Evolutionary conservation across 2,329 filamentous ascomycete genomes (phyloP).

Genomic region (Conoideocrella luteorostrata): DNA sequence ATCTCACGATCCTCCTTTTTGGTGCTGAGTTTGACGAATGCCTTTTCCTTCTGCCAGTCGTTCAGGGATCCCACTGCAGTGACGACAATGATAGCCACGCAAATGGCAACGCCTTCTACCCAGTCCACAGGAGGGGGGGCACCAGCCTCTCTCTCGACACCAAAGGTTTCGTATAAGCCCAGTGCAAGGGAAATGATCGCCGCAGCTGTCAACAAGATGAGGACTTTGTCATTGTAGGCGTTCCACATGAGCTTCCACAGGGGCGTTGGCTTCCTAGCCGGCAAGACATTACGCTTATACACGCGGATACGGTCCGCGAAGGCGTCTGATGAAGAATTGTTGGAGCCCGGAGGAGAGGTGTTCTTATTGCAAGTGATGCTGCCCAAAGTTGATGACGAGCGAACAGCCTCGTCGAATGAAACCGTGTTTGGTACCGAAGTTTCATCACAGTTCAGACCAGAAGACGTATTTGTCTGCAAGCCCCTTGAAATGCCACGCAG

Average conservation of each 20-base stretch:
- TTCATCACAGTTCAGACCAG: slow-evolving; percentile 68
- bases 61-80: slow-evolving; percentile 38
- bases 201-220: slow-evolving; percentile 62
- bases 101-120: slow-evolving; percentile 63
- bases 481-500: slow-evolving; percentile 68
- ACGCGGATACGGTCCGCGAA: slow-evolving; percentile 21
- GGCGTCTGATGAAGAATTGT: slow-evolving; percentile 14
- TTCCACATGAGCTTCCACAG: slow-evolving; percentile 59
- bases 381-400: neutral
- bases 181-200: slow-evolving; percentile 63
- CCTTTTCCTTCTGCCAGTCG: slow-evolving; percentile 62
- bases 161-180: slow-evolving; percentile 63
- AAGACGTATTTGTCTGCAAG: slow-evolving; percentile 55
- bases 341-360: slow-evolving; percentile 15
- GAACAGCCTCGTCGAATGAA: slow-evolving; percentile 55
- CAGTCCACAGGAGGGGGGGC: slow-evolving; percentile 57
- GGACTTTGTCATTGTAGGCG: slow-evolving; percentile 67
- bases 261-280: slow-evolving; percentile 56
- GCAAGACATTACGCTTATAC: slow-evolving; percentile 49
- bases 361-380: neutral
- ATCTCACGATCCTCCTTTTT: slow-evolving; percentile 60
- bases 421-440: slow-evolving; percentile 55
- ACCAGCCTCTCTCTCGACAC: slow-evolving; percentile 35
- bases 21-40: slow-evolving; percentile 56
- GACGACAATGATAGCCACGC: slow-evolving; percentile 49